Percentiles rank a stretch among this genome's conserved stretches.
phyloP scores from a whole-genome alignment of 495 filamentous ascomycete genomes.

The Xylaria intraflava region DNA sequence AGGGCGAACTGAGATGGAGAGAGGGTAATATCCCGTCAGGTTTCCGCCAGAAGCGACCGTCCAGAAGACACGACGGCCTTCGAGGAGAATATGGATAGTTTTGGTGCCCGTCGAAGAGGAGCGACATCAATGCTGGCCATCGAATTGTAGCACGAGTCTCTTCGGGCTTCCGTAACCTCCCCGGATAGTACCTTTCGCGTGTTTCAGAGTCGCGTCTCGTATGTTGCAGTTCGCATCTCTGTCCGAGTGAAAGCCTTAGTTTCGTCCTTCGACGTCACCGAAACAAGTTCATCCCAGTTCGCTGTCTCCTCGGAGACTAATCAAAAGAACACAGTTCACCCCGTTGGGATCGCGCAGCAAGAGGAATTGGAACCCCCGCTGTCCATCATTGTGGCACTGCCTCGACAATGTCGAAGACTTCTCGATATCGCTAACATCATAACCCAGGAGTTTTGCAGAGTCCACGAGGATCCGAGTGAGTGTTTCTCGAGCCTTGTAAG shows the following conservation, averaged over 20 bases:
- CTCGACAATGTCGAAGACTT: slow-evolving; percentile 1
- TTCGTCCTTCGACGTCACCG: slow-evolving; percentile 6
- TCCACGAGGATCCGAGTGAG: slow-evolving; percentile 7
- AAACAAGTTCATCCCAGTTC: slow-evolving; percentile 12
- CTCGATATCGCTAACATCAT: slow-evolving; percentile 4
- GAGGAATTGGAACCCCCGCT: slow-evolving; percentile 9
- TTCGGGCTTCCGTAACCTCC: too few species aligned
- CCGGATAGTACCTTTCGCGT: neutral
- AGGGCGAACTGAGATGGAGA: too few species aligned
- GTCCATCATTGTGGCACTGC: slow-evolving; percentile 6
- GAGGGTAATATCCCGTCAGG: too few species aligned
- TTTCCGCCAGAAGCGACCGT: too few species aligned
- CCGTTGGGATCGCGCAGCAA: slow-evolving; percentile 7
- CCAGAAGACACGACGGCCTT: too few species aligned
- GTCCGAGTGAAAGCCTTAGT: slow-evolving; percentile 7
- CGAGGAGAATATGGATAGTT: too few species aligned
- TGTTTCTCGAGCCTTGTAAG: slow-evolving; percentile 10
- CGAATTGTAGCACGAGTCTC: too few species aligned
- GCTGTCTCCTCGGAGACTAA: slow-evolving; percentile 5
- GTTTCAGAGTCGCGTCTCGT: slow-evolving; percentile 2
- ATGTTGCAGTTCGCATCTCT: slow-evolving; percentile 4
- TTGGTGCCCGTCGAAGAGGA: too few species aligned
- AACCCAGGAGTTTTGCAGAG: slow-evolving; percentile 1
- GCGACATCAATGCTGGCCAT: too few species aligned
- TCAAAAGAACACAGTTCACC: slow-evolving; percentile 3